phyloP scores from a whole-genome alignment of 2,329 filamentous ascomycete genomes.

The Harringtonia aguacate region DNA sequence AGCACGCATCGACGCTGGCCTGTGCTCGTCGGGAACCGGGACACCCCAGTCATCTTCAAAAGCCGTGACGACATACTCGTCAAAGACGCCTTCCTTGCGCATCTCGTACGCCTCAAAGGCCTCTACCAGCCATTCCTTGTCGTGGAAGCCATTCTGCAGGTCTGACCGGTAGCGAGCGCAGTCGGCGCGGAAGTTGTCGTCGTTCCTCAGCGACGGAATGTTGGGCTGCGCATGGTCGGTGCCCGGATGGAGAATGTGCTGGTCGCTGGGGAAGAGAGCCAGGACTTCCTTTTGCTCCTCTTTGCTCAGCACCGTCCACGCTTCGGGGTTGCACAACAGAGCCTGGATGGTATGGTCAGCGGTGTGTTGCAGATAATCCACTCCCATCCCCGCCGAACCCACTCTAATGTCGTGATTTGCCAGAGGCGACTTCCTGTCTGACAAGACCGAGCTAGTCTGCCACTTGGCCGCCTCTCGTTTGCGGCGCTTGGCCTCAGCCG shows the following conservation, averaged over 20 bases:
- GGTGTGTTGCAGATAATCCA: background rate
- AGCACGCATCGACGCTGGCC: slow-evolving; percentile 9
- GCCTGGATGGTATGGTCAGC: slow-evolving; percentile 18
- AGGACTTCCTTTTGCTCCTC: slow-evolving; percentile 24
- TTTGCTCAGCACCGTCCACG: slow-evolving; percentile 24
- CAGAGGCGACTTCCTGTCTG: slow-evolving; percentile 24
- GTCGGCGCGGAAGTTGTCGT: slow-evolving; percentile 32
- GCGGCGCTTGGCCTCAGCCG: slow-evolving; percentile 1
- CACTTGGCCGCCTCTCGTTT: slow-evolving; percentile 13
- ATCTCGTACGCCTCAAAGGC: slow-evolving; percentile 40
- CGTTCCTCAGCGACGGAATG: slow-evolving; percentile 23
- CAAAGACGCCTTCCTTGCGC: slow-evolving; percentile 37
- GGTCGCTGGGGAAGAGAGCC: slow-evolving; percentile 23
- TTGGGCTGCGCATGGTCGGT: slow-evolving; percentile 23
- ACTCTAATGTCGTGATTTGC: slow-evolving; percentile 23
- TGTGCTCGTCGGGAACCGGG: slow-evolving; percentile 24
- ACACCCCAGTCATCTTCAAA: slow-evolving; percentile 39
- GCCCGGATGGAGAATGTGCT: slow-evolving; percentile 19
- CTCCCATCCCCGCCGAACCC: too few species aligned
- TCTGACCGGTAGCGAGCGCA: slow-evolving; percentile 30
- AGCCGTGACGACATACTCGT: slow-evolving; percentile 31
- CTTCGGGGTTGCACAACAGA: slow-evolving; percentile 23
- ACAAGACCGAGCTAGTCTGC: slow-evolving; percentile 21
- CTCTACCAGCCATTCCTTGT: slow-evolving; percentile 39
- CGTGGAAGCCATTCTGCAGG: slow-evolving; percentile 35